Conservation (phyloP, 129 eudicot genomes). For the Erigeron canadensis region DNA sequence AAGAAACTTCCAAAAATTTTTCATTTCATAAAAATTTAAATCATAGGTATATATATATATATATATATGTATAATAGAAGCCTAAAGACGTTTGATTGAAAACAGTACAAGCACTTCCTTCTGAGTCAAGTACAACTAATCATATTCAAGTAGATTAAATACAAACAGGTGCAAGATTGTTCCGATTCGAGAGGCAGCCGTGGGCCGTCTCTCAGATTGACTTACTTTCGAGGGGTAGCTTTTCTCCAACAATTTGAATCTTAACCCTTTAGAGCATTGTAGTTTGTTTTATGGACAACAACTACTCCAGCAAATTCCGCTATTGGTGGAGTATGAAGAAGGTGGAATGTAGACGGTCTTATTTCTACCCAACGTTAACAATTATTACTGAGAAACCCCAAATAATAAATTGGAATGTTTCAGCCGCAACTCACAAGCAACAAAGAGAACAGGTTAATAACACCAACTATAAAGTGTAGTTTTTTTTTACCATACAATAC, state of each 20-base stretch:
- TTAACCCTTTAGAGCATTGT: background rate
- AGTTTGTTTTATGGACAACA: too few relatives aligned
- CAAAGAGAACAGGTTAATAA: too few relatives aligned
- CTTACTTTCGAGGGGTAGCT: background rate
- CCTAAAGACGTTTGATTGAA: background rate
- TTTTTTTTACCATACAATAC: too few relatives aligned
- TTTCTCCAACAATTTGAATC: background rate
- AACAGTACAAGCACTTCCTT: background rate
- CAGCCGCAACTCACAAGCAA: too few relatives aligned
- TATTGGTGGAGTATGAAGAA: too few relatives aligned
- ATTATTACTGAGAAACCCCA: too few relatives aligned
- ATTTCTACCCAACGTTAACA: too few relatives aligned
- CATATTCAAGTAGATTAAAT: background rate
- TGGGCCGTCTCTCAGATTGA: background rate
- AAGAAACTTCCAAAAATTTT: background rate
- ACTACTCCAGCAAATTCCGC: too few relatives aligned
- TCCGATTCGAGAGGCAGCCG: background rate
- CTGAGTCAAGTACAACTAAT: background rate
- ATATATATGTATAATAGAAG: conserved; percentile 1
- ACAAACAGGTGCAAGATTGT: background rate
- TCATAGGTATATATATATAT: background rate
- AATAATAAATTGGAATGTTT: too few relatives aligned
- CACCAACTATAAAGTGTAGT: too few relatives aligned
- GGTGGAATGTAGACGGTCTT: too few relatives aligned
- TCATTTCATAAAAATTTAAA: background rate